These are phyloP conservation scores for Mixia osmundae DNA, from an alignment of 1,284 basidiomycete genomes.

Conservation along the genomic window DNA sequence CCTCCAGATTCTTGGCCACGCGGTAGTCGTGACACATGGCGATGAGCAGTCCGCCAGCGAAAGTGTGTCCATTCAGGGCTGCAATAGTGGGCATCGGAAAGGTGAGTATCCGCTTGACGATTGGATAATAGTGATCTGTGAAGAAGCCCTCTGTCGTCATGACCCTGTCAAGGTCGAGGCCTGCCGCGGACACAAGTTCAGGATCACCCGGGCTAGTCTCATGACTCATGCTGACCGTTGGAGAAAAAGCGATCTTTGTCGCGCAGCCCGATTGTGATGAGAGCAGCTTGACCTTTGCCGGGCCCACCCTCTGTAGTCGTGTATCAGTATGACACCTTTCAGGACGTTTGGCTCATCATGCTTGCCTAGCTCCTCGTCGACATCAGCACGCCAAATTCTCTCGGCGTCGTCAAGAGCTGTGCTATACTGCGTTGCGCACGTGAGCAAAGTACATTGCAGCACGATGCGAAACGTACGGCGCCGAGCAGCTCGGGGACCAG, in stretches of 20 bases:
- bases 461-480: neutral
- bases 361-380: neutral
- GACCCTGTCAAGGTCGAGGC: neutral
- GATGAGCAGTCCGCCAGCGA: constrained; percentile 8
- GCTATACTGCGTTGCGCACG: neutral
- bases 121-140: neutral
- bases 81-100: constrained; percentile 10
- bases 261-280: constrained; percentile 8
- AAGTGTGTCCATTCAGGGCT: constrained; percentile 10
- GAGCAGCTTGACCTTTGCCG: constrained; percentile 7
- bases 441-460: neutral
- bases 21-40: constrained; percentile 9
- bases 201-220: neutral
- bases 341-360: no score
- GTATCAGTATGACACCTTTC: no score
- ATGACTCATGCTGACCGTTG: constrained; percentile 4
- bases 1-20: constrained; percentile 8
- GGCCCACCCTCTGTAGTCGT: constrained; percentile 2
- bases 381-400: neutral
- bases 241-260: constrained; percentile 7
- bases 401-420: neutral
- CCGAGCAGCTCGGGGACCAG: constrained; percentile 6
- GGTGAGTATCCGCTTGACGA: constrained; percentile 1
- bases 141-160: neutral
- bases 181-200: neutral